These are phyloP conservation scores for Coniferiporia sulphurascens DNA, from an alignment of 1,284 basidiomycete genomes.

Conservation along the genomic window DNA sequence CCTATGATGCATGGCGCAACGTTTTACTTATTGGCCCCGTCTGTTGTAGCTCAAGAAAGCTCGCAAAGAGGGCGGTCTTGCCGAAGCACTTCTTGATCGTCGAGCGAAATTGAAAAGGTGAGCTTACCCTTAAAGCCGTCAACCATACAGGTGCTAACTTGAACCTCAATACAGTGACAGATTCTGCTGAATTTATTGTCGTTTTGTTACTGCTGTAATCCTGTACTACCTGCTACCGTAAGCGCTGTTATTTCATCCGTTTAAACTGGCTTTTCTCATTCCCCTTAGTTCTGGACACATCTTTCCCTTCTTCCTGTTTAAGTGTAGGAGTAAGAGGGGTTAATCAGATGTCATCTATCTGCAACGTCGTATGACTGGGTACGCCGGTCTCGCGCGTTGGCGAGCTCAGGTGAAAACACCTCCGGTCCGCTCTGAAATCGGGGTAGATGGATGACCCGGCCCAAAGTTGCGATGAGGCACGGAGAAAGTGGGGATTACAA, in stretches of 20 bases:
- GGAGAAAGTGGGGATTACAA: too few species aligned
- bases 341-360: too few species aligned
- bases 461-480: too few species aligned
- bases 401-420: too few species aligned
- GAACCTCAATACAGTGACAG: constrained; percentile 43
- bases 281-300: background rate
- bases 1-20: constrained; percentile 3
- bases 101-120: constrained; percentile 91
- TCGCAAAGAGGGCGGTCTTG: constrained; percentile 79
- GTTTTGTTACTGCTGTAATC: background rate
- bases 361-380: too few species aligned
- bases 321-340: too few species aligned
- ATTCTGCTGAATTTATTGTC: constrained; percentile 44
- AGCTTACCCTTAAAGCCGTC: constrained; percentile 22
- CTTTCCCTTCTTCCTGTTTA: background rate
- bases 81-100: constrained; percentile 86
- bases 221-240: background rate
- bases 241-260: background rate
- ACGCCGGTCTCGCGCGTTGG: too few species aligned
- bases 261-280: background rate
- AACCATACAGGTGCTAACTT: constrained; percentile 23
- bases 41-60: constrained; percentile 72
- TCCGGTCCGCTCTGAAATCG: too few species aligned
- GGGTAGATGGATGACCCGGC: too few species aligned
- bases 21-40: constrained; percentile 13